Conservation (phyloP, 2,329 filamentous ascomycete species). For the Colletotrichum sp. region DNA sequence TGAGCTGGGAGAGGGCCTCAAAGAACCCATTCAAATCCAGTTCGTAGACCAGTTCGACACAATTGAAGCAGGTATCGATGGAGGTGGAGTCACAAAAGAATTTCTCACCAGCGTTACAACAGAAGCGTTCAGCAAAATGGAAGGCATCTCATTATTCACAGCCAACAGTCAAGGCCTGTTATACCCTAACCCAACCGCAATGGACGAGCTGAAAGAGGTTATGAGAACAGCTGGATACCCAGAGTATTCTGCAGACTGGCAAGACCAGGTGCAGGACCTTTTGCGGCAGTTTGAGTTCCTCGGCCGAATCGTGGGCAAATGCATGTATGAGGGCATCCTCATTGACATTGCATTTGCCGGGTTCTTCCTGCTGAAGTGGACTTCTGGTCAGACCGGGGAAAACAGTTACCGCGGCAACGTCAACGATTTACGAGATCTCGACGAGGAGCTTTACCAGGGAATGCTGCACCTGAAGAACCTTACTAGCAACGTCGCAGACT, state of each 20-base stretch:
- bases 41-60: conserved; percentile 92
- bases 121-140: conserved; percentile 74
- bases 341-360: conserved; percentile 92
- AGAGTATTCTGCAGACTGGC: conserved; percentile 63
- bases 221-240: conserved; percentile 56
- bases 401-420: conserved; percentile 88
- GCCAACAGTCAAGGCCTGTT: conserved; percentile 86
- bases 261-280: conserved; percentile 61
- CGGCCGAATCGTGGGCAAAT: conserved; percentile 92
- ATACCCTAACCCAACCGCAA: conserved; percentile 82
- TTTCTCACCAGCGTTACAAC: conserved; percentile 89
- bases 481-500: conserved; percentile 77
- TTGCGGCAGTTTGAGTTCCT: conserved; percentile 87
- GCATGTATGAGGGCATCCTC: conserved; percentile 94
- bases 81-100: conserved; percentile 96
- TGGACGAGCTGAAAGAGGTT: conserved; percentile 71
- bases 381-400: conserved; percentile 66
- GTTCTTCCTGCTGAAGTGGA: conserved; percentile 97
- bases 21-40: conserved; percentile 95
- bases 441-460: conserved; percentile 89
- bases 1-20: conserved; percentile 78
- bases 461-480: conserved; percentile 86
- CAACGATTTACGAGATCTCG: conserved; percentile 91
- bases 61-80: conserved; percentile 92
- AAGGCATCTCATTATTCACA: conserved; percentile 68